Percentiles rank a stretch among this genome's conserved stretches.
Conservation (phyloP, 176 grass and related monocot species). For the Aegilops sharonensis region DNA sequence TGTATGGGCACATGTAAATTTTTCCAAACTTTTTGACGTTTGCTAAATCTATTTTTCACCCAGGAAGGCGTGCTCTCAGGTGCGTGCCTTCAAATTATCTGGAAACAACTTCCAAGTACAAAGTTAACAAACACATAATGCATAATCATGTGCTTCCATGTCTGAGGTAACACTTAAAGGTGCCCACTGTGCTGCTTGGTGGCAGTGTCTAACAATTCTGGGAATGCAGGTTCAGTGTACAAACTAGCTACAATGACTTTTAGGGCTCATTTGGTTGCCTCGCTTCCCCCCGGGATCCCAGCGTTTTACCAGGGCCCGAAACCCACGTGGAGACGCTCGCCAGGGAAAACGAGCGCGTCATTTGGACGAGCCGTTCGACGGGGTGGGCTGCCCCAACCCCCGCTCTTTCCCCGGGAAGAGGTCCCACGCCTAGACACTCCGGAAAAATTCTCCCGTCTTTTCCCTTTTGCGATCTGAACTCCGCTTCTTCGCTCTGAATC, state of each 20-base stretch:
- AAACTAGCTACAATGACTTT: constrained; percentile 11
- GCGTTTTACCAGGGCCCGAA: no score
- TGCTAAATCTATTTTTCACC: neutral
- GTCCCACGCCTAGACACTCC: no score
- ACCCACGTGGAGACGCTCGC: no score
- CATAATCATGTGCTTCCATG: constrained; percentile 12
- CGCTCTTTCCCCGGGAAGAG: no score
- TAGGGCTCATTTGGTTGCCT: neutral
- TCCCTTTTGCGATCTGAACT: no score
- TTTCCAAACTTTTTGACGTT: neutral
- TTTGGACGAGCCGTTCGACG: no score
- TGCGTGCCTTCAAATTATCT: neutral
- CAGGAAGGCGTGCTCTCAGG: neutral
- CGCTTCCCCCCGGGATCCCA: no score
- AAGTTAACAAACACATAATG: neutral
- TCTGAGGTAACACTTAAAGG: neutral
- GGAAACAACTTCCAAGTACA: neutral
- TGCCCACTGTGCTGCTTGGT: neutral
- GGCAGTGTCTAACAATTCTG: neutral
- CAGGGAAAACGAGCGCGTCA: no score
- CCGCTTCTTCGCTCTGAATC: no score
- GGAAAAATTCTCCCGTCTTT: no score
- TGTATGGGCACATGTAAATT: neutral
- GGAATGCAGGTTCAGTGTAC: neutral
- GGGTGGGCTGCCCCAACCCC: no score